Evolutionary conservation across 768 basidiomycete species (phyloP).

Genomic region (Amanita muscaria): DNA sequence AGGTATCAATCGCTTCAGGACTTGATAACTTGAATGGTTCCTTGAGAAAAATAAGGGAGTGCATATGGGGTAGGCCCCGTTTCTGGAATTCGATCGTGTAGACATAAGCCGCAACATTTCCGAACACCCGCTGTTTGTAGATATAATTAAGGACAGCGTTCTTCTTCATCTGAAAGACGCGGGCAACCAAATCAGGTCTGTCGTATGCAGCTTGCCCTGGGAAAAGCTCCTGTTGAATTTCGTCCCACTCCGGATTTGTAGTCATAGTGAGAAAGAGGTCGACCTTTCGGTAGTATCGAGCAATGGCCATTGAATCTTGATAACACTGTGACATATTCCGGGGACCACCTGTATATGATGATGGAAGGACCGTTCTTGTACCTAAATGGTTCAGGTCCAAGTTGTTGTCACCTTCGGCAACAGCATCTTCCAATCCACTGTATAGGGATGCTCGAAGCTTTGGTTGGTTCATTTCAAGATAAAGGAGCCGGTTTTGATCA

Average conservation of each 20-base stretch:
- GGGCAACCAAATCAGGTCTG: conserved; percentile 37
- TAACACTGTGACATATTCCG: conserved; percentile 29
- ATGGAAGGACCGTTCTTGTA: conserved; percentile 22
- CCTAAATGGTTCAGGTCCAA: not conserved
- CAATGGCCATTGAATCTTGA: conserved; percentile 35
- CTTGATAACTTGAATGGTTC: conserved; percentile 23
- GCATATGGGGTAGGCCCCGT: conserved; percentile 45
- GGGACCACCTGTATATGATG: conserved; percentile 26
- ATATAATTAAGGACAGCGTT: conserved; percentile 28
- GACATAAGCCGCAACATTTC: conserved; percentile 31
- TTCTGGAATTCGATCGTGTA: conserved; percentile 55
- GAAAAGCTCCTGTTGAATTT: conserved; percentile 27
- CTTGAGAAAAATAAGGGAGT: conserved; percentile 36
- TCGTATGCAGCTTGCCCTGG: conserved; percentile 31
- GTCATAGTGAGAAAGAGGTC: conserved; percentile 41
- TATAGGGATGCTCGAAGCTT: not conserved
- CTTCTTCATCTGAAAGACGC: conserved; percentile 38
- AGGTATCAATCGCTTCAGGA: conserved; percentile 9
- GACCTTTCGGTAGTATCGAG: conserved; percentile 19
- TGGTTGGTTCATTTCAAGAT: conserved; percentile 26
- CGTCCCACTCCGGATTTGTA: conserved; percentile 34
- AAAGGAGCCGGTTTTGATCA: conserved; percentile 32
- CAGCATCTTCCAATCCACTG: conserved; percentile 11
- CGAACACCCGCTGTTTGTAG: conserved; percentile 29
- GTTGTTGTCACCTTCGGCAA: not conserved